Base-by-base conservation (phyloP, 75 land plant genomes). In the Pinus tabuliformis region DNA sequence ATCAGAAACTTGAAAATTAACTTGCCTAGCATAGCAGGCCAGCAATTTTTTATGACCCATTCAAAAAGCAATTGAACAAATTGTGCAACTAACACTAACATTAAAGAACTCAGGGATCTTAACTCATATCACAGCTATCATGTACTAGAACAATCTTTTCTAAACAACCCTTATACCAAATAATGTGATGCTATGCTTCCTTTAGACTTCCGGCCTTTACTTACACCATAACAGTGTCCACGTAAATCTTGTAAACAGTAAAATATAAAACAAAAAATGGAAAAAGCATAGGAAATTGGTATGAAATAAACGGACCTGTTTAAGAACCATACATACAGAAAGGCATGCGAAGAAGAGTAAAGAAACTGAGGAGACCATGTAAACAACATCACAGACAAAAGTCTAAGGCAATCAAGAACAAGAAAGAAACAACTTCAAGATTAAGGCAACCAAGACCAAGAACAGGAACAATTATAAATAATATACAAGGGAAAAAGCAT, bases 311-410 rank as follows among this genome's bases (percentile, higher is more conserved):
- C 1, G 64, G 28, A 62, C 5, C 28, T 30, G 30, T 61, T 61
- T 14, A 8, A 28, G 30, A 62, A 62, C 28, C 3, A 62, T 5
- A 59, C 6, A 59, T 20, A 59, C 21, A 59, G 24, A 59, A 59
- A 6, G 21, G 22, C 9, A 59, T 18, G 61, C 61, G 11, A 59
- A 20, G 21, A 6, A 21, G 20, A 21, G n/a, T 3, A 21, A 59
- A 59, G 22, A 20, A 59, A 59, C 22, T 6, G 1, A 59, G 6
- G 21, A 59, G 4, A 11, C 5, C 0, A 26, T 30, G 33, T 1
- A 63, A 63, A 5, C 18, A 63, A 63, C 66, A 63, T 63, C 33
- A 63, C 66, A 63, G 66, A 22, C 30, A 63, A 63, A 14, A 63
- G 37, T 28, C 33, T 28, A 28, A 14, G 37, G 37, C 18, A 30